phyloP scores from a whole-genome alignment of 2,329 filamentous ascomycete species.

The Coniella vitis region DNA sequence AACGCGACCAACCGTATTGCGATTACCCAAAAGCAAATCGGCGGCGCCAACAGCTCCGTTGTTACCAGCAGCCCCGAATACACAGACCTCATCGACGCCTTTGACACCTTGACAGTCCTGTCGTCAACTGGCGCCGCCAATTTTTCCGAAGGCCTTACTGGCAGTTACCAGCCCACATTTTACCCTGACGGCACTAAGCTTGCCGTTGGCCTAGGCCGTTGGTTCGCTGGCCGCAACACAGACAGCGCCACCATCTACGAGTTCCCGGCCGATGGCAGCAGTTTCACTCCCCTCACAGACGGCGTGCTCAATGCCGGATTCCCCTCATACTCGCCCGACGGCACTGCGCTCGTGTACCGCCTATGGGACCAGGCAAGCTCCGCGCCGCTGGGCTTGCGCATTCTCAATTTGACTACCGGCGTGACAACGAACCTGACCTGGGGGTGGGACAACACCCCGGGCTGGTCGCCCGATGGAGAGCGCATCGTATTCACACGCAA shows the following conservation, averaged over 20 bases:
- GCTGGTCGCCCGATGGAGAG: constrained; percentile 31
- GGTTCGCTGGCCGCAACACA: constrained; percentile 29
- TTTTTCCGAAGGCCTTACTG: constrained; percentile 20
- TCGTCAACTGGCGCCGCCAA: constrained; percentile 16
- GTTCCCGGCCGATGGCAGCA: constrained; percentile 1
- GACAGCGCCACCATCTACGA: constrained; percentile 13
- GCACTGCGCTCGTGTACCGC: constrained; percentile 30
- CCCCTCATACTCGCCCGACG: constrained; percentile 31
- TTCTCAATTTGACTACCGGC: constrained; percentile 24
- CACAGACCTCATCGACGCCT: constrained; percentile 10
- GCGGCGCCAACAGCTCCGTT: constrained; percentile 29
- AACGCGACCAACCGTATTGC: constrained; percentile 21
- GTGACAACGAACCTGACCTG: constrained; percentile 24
- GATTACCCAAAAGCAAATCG: constrained; percentile 34
- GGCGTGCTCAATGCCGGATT: constrained; percentile 30
- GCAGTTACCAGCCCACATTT: constrained; percentile 32
- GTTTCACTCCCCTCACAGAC: constrained; percentile 27
- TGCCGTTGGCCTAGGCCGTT: constrained; percentile 31
- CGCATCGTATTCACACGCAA: constrained; percentile 32
- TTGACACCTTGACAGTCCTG: background rate
- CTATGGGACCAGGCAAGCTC: constrained; percentile 15
- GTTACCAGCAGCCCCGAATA: constrained; percentile 25
- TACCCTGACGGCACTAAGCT: constrained; percentile 31
- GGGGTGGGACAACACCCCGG: constrained; percentile 31
- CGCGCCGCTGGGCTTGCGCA: constrained; percentile 24